These are phyloP conservation scores for Colletotrichum tofieldiae DNA, from an alignment of 2,329 filamentous ascomycete genomes.

Conservation along the genomic window DNA sequence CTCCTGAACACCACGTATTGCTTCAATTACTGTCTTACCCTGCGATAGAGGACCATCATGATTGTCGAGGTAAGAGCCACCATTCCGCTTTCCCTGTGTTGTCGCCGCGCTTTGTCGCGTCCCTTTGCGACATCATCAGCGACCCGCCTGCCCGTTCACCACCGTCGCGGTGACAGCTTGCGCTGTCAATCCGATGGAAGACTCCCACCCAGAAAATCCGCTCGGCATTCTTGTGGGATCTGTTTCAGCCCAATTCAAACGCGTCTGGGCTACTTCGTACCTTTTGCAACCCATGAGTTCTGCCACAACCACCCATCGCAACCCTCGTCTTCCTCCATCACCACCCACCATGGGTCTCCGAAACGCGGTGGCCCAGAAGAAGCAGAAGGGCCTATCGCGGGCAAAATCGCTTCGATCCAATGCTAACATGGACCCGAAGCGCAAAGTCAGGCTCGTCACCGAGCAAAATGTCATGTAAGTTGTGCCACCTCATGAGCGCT, in stretches of 20 bases:
- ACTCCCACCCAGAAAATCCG: neutral
- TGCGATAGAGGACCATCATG: slow-evolving; percentile 46
- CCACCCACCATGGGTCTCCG: neutral
- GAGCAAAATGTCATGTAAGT: slow-evolving; percentile 88
- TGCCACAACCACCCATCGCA: neutral
- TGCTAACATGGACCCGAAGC: slow-evolving; percentile 68
- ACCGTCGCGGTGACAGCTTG: slow-evolving; percentile 19
- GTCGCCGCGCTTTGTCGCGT: slow-evolving; percentile 7
- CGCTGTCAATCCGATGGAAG: slow-evolving; percentile 7
- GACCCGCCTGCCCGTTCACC: slow-evolving; percentile 9
- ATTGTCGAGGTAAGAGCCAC: slow-evolving; percentile 50
- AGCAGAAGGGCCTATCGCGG: neutral
- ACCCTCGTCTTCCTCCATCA: neutral
- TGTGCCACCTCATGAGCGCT: slow-evolving; percentile 22
- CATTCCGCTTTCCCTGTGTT: neutral
- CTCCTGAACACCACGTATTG: slow-evolving; percentile 26
- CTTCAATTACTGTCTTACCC: slow-evolving; percentile 1
- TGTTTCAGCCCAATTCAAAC: neutral
- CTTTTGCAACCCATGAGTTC: neutral
- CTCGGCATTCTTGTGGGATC: too few species aligned
- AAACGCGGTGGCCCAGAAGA: neutral
- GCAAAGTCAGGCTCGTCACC: slow-evolving; percentile 93
- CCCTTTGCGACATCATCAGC: slow-evolving; percentile 7
- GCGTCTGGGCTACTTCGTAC: neutral
- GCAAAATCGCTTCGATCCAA: neutral